These are phyloP conservation scores for Sporisorium exsertum DNA, from an alignment of 1,284 basidiomycete species.

Conservation along the genomic window DNA sequence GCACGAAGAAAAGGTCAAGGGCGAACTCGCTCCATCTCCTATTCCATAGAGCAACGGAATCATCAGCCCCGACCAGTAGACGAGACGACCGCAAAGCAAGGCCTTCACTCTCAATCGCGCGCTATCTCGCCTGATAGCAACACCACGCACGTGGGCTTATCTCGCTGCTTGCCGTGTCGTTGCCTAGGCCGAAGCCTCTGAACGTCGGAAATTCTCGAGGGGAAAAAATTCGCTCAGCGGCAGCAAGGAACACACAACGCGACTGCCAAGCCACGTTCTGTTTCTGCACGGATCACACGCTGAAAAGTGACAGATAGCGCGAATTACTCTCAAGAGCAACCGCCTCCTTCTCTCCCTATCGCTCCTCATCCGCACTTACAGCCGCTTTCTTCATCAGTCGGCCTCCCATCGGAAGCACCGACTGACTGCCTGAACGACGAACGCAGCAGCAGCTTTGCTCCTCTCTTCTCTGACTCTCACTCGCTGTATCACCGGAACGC, in stretches of 20 bases:
- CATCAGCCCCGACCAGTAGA: background rate
- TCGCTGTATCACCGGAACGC: background rate
- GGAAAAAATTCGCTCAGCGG: background rate
- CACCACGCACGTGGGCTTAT: background rate
- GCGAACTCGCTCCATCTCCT: background rate
- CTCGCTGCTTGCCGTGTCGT: background rate
- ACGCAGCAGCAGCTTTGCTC: too few species aligned
- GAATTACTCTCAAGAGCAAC: too few species aligned
- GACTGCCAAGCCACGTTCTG: slow-evolving; percentile 6
- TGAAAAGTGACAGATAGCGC: background rate
- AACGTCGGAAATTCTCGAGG: background rate
- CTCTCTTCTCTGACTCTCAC: background rate
- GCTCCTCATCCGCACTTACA: background rate
- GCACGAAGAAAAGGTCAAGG: background rate
- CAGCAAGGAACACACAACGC: background rate
- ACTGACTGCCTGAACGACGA: background rate
- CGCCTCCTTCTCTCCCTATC: background rate
- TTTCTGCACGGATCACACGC: slow-evolving; percentile 16
- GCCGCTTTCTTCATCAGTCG: background rate
- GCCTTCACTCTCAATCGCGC: background rate
- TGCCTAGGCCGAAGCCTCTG: slow-evolving; percentile 1
- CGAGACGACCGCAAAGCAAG: background rate
- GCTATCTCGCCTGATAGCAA: background rate
- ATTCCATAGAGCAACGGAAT: background rate
- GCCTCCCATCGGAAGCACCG: background rate